phyloP scores from a whole-genome alignment of 1,139 yeast genomes.

The Hyphopichia fennica region DNA sequence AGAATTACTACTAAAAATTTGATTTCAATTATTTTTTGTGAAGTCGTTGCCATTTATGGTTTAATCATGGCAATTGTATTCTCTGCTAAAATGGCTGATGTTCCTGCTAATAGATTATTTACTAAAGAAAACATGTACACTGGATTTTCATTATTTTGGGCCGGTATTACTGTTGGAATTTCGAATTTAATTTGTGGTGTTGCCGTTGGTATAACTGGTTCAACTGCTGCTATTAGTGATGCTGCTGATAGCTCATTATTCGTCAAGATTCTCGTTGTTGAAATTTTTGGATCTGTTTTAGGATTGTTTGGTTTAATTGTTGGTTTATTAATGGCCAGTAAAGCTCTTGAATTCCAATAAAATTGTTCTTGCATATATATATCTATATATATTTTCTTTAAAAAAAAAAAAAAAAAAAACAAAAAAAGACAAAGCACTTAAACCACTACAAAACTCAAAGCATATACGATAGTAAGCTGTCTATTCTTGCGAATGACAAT shows the following conservation, averaged over 20 bases:
- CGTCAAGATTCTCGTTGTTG: conserved; percentile 94
- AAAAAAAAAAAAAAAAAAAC: too few relatives aligned
- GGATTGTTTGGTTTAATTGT: conserved; percentile 95
- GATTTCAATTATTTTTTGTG: conserved; percentile 96
- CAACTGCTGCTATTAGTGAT: conserved; percentile 96
- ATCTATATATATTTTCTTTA: too few relatives aligned
- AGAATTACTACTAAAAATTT: conserved; percentile 95
- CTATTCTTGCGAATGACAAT: too few relatives aligned
- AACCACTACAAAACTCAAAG: too few relatives aligned
- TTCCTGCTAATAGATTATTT: conserved; percentile 59
- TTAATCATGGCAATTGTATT: conserved; percentile 97
- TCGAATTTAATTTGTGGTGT: conserved; percentile 95
- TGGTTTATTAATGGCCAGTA: conserved; percentile 95
- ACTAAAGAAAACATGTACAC: conserved; percentile 90
- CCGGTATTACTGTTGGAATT: conserved; percentile 93
- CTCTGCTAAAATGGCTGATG: conserved; percentile 80
- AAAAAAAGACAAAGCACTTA: too few relatives aligned
- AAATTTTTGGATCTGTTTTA: conserved; percentile 93
- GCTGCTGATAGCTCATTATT: conserved; percentile 96
- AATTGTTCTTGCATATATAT: background rate
- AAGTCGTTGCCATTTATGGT: conserved; percentile 98
- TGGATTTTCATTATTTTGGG: conserved; percentile 96
- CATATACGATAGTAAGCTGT: too few relatives aligned
- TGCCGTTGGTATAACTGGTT: conserved; percentile 96
- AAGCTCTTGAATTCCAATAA: conserved; percentile 74